Conservation (phyloP, 179 eudicot species). For the Silene noctiflora region DNA sequence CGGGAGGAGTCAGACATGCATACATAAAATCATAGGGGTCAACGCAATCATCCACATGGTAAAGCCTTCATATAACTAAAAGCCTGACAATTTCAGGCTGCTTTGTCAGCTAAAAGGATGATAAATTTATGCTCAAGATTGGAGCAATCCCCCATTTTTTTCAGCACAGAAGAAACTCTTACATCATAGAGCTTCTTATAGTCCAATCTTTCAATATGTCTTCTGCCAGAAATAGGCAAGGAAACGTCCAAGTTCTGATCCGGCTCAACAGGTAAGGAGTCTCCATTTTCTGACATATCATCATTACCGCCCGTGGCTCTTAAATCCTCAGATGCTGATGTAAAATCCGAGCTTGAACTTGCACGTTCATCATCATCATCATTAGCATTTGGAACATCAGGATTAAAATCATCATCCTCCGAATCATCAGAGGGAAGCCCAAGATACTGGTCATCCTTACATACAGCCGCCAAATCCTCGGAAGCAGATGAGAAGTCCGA, state of each 20-base stretch:
- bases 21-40: neutral
- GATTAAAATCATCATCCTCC: slow-evolving; percentile 88
- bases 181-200: slow-evolving; percentile 94
- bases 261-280: slow-evolving; percentile 32
- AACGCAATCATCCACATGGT: neutral
- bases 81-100: neutral
- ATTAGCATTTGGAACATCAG: slow-evolving; percentile 49
- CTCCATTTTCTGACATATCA: slow-evolving; percentile 25
- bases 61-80: neutral
- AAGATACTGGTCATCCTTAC: slow-evolving; percentile 39
- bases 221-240: slow-evolving; percentile 42
- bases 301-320: slow-evolving; percentile 37
- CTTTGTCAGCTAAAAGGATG: neutral
- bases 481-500: slow-evolving; percentile 62
- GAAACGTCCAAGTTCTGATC: slow-evolving; percentile 35
- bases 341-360: slow-evolving; percentile 80
- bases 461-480: slow-evolving; percentile 50
- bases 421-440: slow-evolving; percentile 90
- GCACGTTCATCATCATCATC: slow-evolving; percentile 38
- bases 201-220: slow-evolving; percentile 72
- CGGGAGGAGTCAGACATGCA: neutral
- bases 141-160: neutral
- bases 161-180: slow-evolving; percentile 34
- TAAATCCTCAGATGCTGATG: slow-evolving; percentile 89
- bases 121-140: neutral